Conservation (phyloP, 257 asterid species). For the Capsicum chinense region DNA sequence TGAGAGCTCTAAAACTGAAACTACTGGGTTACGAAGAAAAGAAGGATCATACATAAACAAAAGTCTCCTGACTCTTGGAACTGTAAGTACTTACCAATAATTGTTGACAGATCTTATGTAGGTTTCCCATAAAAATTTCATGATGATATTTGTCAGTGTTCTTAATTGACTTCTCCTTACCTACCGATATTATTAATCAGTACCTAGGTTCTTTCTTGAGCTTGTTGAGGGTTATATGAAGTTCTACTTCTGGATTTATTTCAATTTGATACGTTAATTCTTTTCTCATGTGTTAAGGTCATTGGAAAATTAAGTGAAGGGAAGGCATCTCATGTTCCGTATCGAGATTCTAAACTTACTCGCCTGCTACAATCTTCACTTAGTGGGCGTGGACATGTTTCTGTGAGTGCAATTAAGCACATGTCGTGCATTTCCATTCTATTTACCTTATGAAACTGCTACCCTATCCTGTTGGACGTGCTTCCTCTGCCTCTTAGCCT, state of each 20-base stretch:
- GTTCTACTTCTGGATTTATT: slow-evolving; percentile 24
- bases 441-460: not conserved
- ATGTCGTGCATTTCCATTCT: not conserved
- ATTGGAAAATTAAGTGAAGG: slow-evolving; percentile 99
- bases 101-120: not conserved
- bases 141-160: not conserved
- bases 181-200: not conserved
- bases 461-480: not conserved
- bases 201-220: slow-evolving; percentile 22
- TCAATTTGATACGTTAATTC: slow-evolving; percentile 33
- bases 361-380: slow-evolving; percentile 94
- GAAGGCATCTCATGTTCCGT: slow-evolving; percentile 94
- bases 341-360: slow-evolving; percentile 96
- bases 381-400: slow-evolving; percentile 99
- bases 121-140: not conserved
- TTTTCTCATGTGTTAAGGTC: slow-evolving; percentile 57
- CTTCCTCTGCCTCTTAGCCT: not conserved
- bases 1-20: slow-evolving; percentile 97
- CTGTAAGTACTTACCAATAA: slow-evolving; percentile 61
- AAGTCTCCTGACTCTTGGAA: slow-evolving; percentile 98
- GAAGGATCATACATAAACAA: slow-evolving; percentile 98
- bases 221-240: not conserved
- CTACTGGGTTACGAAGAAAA: slow-evolving; percentile 94
- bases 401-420: slow-evolving; percentile 59
- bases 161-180: slow-evolving; percentile 1